Percentiles rank a stretch among this genome's conserved stretches.
Conservation (phyloP, 371 early-diverging fungal genomes). For the Mucor racemosus region DNA sequence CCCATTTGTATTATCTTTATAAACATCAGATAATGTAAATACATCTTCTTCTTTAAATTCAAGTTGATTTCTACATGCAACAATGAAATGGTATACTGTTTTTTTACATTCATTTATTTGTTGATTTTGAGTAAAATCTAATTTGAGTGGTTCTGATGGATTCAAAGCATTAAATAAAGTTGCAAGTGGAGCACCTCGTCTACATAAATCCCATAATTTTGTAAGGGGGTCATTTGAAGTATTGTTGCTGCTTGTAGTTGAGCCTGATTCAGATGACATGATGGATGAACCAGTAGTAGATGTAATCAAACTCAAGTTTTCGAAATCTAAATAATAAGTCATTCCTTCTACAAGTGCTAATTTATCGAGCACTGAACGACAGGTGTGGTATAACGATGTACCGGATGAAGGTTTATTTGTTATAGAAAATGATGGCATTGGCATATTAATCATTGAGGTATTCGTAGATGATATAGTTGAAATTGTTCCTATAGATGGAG, state of each 20-base stretch:
- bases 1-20: slow-evolving; percentile 92
- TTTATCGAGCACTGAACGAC: slow-evolving; percentile 62
- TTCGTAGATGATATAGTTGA: slow-evolving; percentile 20
- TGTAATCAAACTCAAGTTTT: slow-evolving; percentile 5
- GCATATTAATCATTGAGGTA: slow-evolving; percentile 31
- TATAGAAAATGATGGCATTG: slow-evolving; percentile 35
- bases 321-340: slow-evolving; percentile 53
- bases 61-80: slow-evolving; percentile 73
- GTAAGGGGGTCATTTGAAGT: slow-evolving; percentile 75
- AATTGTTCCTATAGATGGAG: slow-evolving; percentile 36
- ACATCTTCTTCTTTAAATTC: slow-evolving; percentile 75
- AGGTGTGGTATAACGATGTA: slow-evolving; percentile 69
- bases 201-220: slow-evolving; percentile 87
- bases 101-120: slow-evolving; percentile 77
- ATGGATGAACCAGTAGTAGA: slow-evolving; percentile 25
- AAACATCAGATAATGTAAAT: slow-evolving; percentile 86
- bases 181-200: slow-evolving; percentile 85
- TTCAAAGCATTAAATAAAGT: slow-evolving; percentile 78
- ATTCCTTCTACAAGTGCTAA: slow-evolving; percentile 66
- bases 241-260: slow-evolving; percentile 13
- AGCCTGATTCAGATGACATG: slow-evolving; percentile 35
- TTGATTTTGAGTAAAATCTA: slow-evolving; percentile 44
- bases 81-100: slow-evolving; percentile 78
- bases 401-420: slow-evolving; percentile 42
- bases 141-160: slow-evolving; percentile 60